Evolutionary conservation across 441 rosid genomes (phyloP), one percentile per base, ranked within the genome.

Genomic region (Populus trichocarpa): DNA sequence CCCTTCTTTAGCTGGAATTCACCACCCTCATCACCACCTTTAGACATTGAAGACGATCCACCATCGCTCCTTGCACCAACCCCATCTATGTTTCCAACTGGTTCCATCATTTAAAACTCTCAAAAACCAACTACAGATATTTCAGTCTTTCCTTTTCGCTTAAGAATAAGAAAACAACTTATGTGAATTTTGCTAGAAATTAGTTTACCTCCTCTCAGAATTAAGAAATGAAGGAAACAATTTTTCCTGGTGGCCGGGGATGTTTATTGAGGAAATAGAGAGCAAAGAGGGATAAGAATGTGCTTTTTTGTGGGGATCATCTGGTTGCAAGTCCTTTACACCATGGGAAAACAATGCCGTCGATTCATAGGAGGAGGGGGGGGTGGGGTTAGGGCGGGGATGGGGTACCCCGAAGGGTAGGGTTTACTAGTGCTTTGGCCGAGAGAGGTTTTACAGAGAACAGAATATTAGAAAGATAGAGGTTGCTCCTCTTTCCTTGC

Each of bases 1-100:
- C 98, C 97, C 83, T 93, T 95, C 89, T 95, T 93, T 76, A 90
- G 76, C 33, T 67, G 78, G 28, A 72, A 78, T 2, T 63, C 78
- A 5, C 73, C 40, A 1, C 9, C 70, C 5, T 66, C 73, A 28
- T 18, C 76, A 32, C 69, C 87, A 14, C 57, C 20, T 1, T 14
- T 14, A 14, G 57, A 46, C 6, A 14, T 46, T 46, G 57, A 46
- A 20, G 86, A 88, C 77, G 20, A 46, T 14, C 57, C 57, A 14
- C 20, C 57, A 14, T 46, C 57, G 6, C 57, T 46, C 57, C 4
- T 14, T 5, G 57, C 57, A 46, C 57, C 57, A 14, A 46, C 57
- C 57, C 20, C 57, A 14, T 46, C 57, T 4, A 46, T 14, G 57
- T 46, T 46, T 4, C 57, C 57, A 14, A 46, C 20, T 6, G 20